Conservation (phyloP, 257 asterid species). For the Jacaranda mimosifolia region DNA sequence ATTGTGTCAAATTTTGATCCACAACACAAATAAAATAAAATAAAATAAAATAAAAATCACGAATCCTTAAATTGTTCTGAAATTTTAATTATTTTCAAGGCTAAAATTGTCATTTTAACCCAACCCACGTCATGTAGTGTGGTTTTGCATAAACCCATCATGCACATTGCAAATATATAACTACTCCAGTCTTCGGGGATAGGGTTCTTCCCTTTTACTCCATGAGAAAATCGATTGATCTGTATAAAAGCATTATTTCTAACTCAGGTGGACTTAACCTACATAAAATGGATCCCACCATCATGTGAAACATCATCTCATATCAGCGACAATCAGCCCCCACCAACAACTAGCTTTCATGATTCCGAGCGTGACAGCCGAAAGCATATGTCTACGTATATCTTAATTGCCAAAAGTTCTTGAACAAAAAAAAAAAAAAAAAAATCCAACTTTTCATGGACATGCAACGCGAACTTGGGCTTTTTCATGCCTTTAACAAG, state of each 20-base stretch:
- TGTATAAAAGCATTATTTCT: background rate
- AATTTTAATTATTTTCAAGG: too few relatives aligned
- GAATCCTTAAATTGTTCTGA: too few relatives aligned
- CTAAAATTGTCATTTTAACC: too few relatives aligned
- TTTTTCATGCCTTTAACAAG: conserved; percentile 30
- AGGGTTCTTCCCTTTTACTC: background rate
- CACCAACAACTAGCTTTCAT: conserved; percentile 31
- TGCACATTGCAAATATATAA: too few relatives aligned
- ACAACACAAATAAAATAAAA: too few relatives aligned
- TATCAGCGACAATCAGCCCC: background rate
- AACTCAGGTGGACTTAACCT: background rate
- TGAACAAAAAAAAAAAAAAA: background rate
- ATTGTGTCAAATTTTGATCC: too few relatives aligned
- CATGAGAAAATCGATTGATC: background rate
- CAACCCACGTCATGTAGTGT: too few relatives aligned
- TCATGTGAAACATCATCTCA: conserved; percentile 1
- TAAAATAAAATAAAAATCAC: too few relatives aligned
- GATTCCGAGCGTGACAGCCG: conserved; percentile 47
- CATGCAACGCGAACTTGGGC: conserved; percentile 50
- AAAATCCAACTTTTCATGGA: conserved; percentile 26
- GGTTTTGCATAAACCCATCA: too few relatives aligned
- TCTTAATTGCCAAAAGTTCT: background rate
- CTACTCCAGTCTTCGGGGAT: too few relatives aligned
- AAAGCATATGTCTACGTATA: conserved; percentile 38
- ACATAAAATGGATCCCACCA: background rate